Evolutionary conservation across 2,329 filamentous ascomycete species (phyloP), one percentile per base, ranked within the genome.

Genomic region (Xylaria sp.): DNA sequence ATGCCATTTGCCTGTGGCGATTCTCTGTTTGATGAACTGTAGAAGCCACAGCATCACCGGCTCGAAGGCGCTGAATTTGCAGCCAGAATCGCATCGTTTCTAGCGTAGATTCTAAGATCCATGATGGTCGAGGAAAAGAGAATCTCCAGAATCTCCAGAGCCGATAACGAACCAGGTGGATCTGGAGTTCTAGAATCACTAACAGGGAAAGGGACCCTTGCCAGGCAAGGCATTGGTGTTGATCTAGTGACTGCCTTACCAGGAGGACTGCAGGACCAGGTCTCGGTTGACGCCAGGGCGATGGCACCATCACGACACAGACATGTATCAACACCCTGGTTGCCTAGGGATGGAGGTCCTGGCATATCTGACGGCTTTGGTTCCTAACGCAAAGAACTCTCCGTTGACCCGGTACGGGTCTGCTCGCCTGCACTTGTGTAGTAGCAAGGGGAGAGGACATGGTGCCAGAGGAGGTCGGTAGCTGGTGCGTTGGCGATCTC

Each of bases 1-100:
- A 11, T 44, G 21, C 44, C 48, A 44, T 24, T 34, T 43, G 52
- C 37, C 50, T 43, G 43, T 52, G 39, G 52, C 44, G 38, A 50
- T 52, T 48, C 39, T 53, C 56, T 51, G 50, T 53, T 54, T 54
- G 47, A 57, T 54, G 46, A 55, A 46, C 49, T 57, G 47, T 42
- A 57, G 45, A 47, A 47, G 19, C 38, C 39, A 37, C 41, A 11
- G 17, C 47, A 34, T 55, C 46, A 42, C 49, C 46, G 24, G 44
- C 11, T 18, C 51, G 26, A 22, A 47, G 24, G 52, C 29, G 42
- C 44, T 39, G 46, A 52, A 44, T 49, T 51, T 43, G 45, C 37
- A 34, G 49, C 26, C 37, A 56, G 52, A 50, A 52, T 54, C 45
- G 59, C 50, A 39, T 61, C 42, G 44, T 43, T 45, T 39, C 20